A percentile compares a stretch with the other conserved stretches of the same genome.
phyloP scores from a whole-genome alignment of 106 monocot genomes.

The Posidonia australis region DNA sequence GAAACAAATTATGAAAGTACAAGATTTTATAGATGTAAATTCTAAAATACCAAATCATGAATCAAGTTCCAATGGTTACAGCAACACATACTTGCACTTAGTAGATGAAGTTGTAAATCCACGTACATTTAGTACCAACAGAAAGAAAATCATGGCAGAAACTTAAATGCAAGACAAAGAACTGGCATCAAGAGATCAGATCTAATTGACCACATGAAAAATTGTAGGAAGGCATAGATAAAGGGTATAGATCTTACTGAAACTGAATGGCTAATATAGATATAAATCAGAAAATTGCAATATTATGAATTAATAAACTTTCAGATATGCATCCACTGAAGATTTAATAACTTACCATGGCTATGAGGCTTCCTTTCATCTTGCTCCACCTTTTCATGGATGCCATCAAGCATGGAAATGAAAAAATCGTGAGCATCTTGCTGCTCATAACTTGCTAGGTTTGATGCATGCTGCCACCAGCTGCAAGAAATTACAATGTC shows the following conservation, averaged over 20 bases:
- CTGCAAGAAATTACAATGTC: conserved; percentile 25
- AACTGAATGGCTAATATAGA: not conserved
- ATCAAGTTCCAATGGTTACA: too few relatives aligned
- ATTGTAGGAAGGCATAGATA: not conserved
- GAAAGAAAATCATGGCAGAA: not conserved
- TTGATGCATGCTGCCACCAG: conserved; percentile 94
- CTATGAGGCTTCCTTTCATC: conserved; percentile 31
- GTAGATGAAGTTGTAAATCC: too few relatives aligned
- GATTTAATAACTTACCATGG: conserved; percentile 31
- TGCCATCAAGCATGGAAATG: conserved; percentile 84
- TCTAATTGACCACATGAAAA: not conserved
- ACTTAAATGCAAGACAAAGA: not conserved
- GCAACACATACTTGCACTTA: too few relatives aligned
- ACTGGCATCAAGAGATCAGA: not conserved
- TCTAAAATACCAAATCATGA: too few relatives aligned
- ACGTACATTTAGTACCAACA: too few relatives aligned
- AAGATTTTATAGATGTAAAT: too few relatives aligned
- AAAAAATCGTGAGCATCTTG: conserved; percentile 99
- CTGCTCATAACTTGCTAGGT: conserved; percentile 91
- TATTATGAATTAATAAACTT: not conserved
- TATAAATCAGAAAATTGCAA: not conserved
- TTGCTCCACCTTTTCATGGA: conserved; percentile 73
- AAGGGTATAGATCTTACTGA: not conserved
- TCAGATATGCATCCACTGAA: not conserved
- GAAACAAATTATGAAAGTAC: too few relatives aligned